These are phyloP conservation scores for Forsythia suspensa DNA, from an alignment of 257 asterid genomes.

Conservation along the genomic window DNA sequence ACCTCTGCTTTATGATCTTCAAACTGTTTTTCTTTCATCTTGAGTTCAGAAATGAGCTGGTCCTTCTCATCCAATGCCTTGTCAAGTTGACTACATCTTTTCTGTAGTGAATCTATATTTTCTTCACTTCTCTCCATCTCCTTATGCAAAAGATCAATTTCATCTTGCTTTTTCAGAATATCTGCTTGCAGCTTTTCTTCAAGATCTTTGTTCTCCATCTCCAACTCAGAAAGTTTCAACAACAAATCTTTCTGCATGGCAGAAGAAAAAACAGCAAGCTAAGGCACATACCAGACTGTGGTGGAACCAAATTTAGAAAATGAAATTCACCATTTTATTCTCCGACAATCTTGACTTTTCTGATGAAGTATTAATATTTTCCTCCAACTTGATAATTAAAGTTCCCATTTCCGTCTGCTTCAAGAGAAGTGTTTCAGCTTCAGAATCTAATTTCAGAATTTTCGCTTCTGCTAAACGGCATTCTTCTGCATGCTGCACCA, in stretches of 20 bases:
- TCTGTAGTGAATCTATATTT: conserved; percentile 51
- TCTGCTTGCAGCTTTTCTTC: conserved; percentile 60
- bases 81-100: conserved; percentile 55
- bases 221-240: conserved; percentile 60
- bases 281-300: conserved; percentile 16
- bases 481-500: conserved; percentile 97
- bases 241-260: conserved; percentile 74
- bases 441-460: conserved; percentile 69
- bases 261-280: conserved; percentile 25
- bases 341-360: conserved; percentile 69
- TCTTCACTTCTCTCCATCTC: conserved; percentile 60
- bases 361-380: conserved; percentile 45
- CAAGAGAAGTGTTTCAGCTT: conserved; percentile 56
- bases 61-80: conserved; percentile 64
- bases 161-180: conserved; percentile 63
- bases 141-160: conserved; percentile 52
- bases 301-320: conserved; percentile 27
- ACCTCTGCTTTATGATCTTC: conserved; percentile 83
- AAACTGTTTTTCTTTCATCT: conserved; percentile 55
- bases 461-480: conserved; percentile 77
- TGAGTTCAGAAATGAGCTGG: conserved; percentile 56
- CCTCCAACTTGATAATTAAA: conserved; percentile 60
- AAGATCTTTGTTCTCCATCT: conserved; percentile 55
- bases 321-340: conserved; percentile 62
- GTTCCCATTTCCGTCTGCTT: conserved; percentile 68